These are phyloP conservation scores for Camellia granthamiana DNA, from an alignment of 148 eudicot genomes.

Conservation along the genomic window DNA sequence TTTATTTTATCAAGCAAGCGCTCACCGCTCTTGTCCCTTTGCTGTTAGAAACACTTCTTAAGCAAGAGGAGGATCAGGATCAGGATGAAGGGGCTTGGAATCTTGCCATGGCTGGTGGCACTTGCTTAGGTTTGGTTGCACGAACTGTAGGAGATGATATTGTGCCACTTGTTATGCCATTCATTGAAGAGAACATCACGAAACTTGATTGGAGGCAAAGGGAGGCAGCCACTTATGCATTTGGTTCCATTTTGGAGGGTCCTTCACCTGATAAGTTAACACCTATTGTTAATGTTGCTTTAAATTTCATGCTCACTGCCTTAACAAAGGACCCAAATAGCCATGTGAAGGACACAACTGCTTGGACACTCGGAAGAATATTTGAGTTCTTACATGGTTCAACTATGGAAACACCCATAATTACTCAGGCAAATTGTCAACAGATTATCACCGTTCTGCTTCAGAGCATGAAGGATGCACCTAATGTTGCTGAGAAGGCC, in stretches of 20 bases:
- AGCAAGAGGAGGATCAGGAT: slow-evolving; percentile 97
- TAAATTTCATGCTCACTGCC: slow-evolving; percentile 84
- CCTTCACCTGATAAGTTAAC: slow-evolving; percentile 88
- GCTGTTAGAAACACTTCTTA: slow-evolving; percentile 85
- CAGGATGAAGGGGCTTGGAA: slow-evolving; percentile 99
- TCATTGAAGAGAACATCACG: slow-evolving; percentile 76
- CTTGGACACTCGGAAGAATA: slow-evolving; percentile 94
- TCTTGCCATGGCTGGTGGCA: slow-evolving; percentile 96
- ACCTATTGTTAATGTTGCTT: slow-evolving; percentile 77
- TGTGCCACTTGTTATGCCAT: slow-evolving; percentile 93
- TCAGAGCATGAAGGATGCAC: slow-evolving; percentile 86
- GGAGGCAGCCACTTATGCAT: slow-evolving; percentile 92
- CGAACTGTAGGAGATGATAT: slow-evolving; percentile 89
- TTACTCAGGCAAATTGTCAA: slow-evolving; percentile 76
- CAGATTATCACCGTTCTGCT: slow-evolving; percentile 78
- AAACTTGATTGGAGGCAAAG: slow-evolving; percentile 92
- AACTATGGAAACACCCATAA: slow-evolving; percentile 58
- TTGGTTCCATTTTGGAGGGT: slow-evolving; percentile 94
- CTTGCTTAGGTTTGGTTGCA: slow-evolving; percentile 93
- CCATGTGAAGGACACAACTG: slow-evolving; percentile 96
- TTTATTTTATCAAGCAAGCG: slow-evolving; percentile 87
- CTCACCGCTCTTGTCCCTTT: slow-evolving; percentile 89
- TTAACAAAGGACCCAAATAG: slow-evolving; percentile 81
- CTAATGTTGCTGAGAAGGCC: slow-evolving; percentile 94
- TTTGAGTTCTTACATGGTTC: slow-evolving; percentile 90